Evolutionary conservation across 768 basidiomycete species (phyloP), one percentile per base, ranked within the genome.

Genomic region (Phallus indusiatus): DNA sequence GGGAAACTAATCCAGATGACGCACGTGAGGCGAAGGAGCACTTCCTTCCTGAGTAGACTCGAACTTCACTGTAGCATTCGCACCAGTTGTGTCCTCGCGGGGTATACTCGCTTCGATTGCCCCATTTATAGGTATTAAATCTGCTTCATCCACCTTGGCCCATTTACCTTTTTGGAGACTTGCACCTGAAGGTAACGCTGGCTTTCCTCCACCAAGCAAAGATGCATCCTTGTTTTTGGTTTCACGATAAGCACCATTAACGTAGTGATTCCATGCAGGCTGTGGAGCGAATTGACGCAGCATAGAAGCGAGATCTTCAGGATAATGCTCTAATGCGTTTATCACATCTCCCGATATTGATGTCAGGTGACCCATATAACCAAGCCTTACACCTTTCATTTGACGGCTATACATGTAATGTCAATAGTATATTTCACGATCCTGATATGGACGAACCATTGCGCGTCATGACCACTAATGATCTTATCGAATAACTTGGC

Each of bases 291-390:
- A 84, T 52, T 77, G 75, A 49, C 80, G 76, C 60, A 96, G 80
- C 59, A 77, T 73, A 1, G 77, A 74, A 22, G 83, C 79, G 21
- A 96, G 76, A 33, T 94, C 91, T 16, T 80, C 76, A 0, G 94
- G 92, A 72, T 90, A 94, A 55, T 89, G 85, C 20, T 91, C 86
- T 60, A 98, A 80, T 9, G 94, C 89, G 59, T 84, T 83, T 68
- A 96, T 86, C 18, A 96, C 85, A 66, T 98, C 95, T 71, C 97
- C 96, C 0, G 94, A 86, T 65, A 99, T 92, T 64, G 97, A 83
- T 12, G 88, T 90, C 16, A 98, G 79, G 70, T 99, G 94, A 0
- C 95, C 95, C 95, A 98, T 98, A 72, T 91, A 95, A 2, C 94
- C 94, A 47, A 95, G 71, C 28, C 94, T 83, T 36, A 88, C 79